Percentiles rank a stretch among this genome's conserved stretches.
Evolutionary conservation across 352 stramenopile genomes (phyloP).

Genomic region (Globisporangium recalcitrans): DNA sequence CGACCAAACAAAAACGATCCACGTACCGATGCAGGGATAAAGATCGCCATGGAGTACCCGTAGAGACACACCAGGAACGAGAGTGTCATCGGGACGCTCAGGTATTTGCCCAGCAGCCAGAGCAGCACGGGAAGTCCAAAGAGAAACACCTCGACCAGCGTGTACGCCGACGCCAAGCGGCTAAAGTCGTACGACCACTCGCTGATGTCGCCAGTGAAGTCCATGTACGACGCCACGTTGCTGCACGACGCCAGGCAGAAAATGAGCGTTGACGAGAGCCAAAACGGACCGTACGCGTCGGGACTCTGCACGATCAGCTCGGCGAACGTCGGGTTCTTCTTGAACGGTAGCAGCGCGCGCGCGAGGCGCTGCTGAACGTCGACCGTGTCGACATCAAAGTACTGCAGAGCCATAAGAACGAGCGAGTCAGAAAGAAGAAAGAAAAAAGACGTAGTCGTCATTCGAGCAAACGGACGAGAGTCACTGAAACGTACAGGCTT

Average conservation of each 20-base stretch:
- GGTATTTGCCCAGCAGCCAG: conserved; percentile 80
- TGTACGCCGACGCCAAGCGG: conserved; percentile 68
- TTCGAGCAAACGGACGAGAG: not conserved
- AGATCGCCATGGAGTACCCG: conserved; percentile 78
- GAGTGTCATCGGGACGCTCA: conserved; percentile 64
- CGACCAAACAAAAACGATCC: not conserved
- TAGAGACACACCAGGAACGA: conserved; percentile 84
- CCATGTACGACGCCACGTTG: conserved; percentile 79
- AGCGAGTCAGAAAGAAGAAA: no score
- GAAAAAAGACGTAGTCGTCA: not conserved
- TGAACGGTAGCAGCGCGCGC: conserved; percentile 74
- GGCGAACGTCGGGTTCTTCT: conserved; percentile 78
- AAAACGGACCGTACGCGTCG: conserved; percentile 81
- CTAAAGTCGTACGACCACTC: conserved; percentile 85
- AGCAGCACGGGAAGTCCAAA: conserved; percentile 65
- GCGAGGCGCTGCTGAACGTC: conserved; percentile 76
- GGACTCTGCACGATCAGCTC: conserved; percentile 54
- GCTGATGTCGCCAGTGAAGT: conserved; percentile 50
- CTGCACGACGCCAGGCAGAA: conserved; percentile 83
- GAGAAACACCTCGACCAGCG: conserved; percentile 73
- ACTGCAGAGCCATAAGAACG: conserved; percentile 26
- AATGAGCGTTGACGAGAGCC: conserved; percentile 82
- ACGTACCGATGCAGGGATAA: conserved; percentile 73
- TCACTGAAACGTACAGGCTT: conserved; percentile 49
- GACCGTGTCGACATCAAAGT: conserved; percentile 82